phyloP scores from a whole-genome alignment of 768 basidiomycete species.

The Phylloporus sp. region DNA sequence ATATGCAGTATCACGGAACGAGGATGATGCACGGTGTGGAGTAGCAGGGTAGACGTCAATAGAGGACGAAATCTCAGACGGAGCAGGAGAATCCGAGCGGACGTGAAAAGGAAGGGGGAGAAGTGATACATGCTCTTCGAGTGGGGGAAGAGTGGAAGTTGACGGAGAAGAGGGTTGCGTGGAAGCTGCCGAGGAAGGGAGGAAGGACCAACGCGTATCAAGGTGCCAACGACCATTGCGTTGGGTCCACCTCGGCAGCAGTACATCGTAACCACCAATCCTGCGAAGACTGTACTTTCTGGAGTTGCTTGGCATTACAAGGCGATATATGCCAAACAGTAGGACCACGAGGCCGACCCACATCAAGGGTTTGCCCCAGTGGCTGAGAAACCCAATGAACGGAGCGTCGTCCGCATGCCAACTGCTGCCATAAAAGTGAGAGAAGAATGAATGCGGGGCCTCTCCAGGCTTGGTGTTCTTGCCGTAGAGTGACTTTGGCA shows the following conservation, averaged over 20 bases:
- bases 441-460: constrained; percentile 89
- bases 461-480: constrained; percentile 86
- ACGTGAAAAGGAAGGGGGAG: constrained; percentile 62
- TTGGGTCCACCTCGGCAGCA: constrained; percentile 69
- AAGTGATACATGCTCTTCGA: constrained; percentile 47
- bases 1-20: constrained; percentile 49
- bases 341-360: constrained; percentile 75
- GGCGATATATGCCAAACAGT: constrained; percentile 59
- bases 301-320: constrained; percentile 51
- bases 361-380: constrained; percentile 86
- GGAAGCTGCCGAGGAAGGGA: constrained; percentile 39
- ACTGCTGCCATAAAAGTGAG: constrained; percentile 96
- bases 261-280: constrained; percentile 71
- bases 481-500: constrained; percentile 96
- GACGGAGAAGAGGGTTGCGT: constrained; percentile 44
- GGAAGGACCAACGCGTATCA: constrained; percentile 53
- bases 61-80: constrained; percentile 43
- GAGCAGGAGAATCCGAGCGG: constrained; percentile 51
- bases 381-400: constrained; percentile 90
- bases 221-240: constrained; percentile 71
- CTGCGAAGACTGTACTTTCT: constrained; percentile 55
- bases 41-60: constrained; percentile 40
- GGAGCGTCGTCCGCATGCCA: constrained; percentile 99
- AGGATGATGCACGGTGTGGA: constrained; percentile 33
- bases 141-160: constrained; percentile 42